Conservation (phyloP, 1,284 basidiomycete genomes). For the Apiotrichum veenhuisii region DNA sequence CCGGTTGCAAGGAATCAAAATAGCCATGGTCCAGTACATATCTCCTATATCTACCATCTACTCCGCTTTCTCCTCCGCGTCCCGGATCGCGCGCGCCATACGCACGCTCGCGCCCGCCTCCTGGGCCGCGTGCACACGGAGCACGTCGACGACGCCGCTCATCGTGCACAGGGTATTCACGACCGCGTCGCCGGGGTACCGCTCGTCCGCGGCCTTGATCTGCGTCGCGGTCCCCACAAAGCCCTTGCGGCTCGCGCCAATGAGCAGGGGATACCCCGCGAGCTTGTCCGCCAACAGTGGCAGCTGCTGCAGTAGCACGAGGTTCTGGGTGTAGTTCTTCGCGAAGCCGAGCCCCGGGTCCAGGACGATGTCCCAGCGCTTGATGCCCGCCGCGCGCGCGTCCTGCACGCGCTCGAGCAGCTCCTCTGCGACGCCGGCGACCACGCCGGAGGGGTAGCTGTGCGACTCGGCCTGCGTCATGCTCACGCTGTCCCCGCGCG, state of each 20-base stretch:
- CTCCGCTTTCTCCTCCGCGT: conserved; percentile 6
- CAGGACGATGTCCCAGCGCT: conserved; percentile 83
- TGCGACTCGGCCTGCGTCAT: conserved; percentile 63
- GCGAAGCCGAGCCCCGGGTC: conserved; percentile 97
- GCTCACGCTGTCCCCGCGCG: conserved; percentile 64
- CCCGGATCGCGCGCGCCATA: conserved; percentile 55
- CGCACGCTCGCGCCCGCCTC: conserved; percentile 63
- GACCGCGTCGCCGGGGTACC: conserved; percentile 77
- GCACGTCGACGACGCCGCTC: conserved; percentile 63
- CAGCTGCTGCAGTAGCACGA: conserved; percentile 63
- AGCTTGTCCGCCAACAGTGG: conserved; percentile 50
- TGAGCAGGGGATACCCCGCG: conserved; percentile 60
- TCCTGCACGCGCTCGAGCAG: conserved; percentile 64
- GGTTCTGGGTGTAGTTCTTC: conserved; percentile 73
- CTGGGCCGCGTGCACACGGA: conserved; percentile 79
- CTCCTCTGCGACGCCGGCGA: conserved; percentile 70
- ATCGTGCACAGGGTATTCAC: conserved; percentile 72
- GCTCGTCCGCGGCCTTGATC: conserved; percentile 56
- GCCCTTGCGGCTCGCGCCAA: conserved; percentile 78
- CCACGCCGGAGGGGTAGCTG: conserved; percentile 60
- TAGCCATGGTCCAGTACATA: no score
- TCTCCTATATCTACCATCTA: neutral
- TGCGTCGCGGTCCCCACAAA: conserved; percentile 65
- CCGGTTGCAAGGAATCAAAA: no score
- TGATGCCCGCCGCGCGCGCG: conserved; percentile 73